Evolutionary conservation across 306 rosid genomes (phyloP).

Genomic region (Fragaria vesca): DNA sequence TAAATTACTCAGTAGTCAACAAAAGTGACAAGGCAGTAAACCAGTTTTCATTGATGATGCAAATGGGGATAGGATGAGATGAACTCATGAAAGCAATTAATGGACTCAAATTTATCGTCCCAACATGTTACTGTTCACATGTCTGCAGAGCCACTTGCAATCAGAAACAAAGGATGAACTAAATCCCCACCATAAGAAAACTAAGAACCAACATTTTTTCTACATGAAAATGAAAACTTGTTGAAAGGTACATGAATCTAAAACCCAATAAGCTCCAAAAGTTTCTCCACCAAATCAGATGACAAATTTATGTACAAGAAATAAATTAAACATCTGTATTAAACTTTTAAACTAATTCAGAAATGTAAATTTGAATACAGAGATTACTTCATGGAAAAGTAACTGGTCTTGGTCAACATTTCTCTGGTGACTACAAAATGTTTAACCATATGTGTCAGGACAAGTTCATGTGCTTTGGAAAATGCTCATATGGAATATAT

Average conservation of each 20-base stretch:
- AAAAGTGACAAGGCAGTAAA: neutral
- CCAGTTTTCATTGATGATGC: neutral
- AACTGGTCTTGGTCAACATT: constrained; percentile 5
- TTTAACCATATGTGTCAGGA: constrained; percentile 9
- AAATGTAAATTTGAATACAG: neutral
- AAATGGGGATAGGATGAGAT: constrained; percentile 6
- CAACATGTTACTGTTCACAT: neutral
- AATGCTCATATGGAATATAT: neutral
- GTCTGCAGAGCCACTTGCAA: constrained; percentile 4
- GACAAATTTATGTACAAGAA: neutral
- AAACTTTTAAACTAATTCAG: neutral
- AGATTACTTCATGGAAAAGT: neutral
- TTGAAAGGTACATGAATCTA: neutral
- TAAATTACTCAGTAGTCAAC: neutral
- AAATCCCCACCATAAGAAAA: neutral
- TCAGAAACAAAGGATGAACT: neutral
- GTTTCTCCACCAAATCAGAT: constrained; percentile 7
- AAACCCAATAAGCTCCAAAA: constrained; percentile 4
- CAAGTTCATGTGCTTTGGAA: constrained; percentile 7
- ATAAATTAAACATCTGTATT: neutral
- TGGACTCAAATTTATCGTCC: neutral
- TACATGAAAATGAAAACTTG: constrained; percentile 3
- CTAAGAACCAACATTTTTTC: neutral
- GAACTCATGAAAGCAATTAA: constrained; percentile 9
- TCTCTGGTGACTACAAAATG: neutral